Base-by-base conservation (phyloP, 2,329 filamentous ascomycete genomes). In the Parasarocladium wereldwijsianum region DNA sequence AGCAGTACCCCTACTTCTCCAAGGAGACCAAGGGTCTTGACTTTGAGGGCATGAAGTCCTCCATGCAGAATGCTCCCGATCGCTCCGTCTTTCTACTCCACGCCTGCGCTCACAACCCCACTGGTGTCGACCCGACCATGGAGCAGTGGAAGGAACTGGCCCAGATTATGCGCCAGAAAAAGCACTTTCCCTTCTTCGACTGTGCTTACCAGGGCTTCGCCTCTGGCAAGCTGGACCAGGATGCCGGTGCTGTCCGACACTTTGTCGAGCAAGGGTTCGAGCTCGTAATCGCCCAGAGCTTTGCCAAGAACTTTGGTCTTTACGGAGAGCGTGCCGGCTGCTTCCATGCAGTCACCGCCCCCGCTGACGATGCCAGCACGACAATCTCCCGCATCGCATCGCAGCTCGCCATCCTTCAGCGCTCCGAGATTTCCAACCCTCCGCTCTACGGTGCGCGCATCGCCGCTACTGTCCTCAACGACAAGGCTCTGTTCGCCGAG, bases 161-260 rank as follows among this genome's bases (percentile, higher is more conserved):
- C 31, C 55, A 65, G 24, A 55, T 93, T 25, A 75, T 96, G 55
- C 70, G 70, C 44, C 55, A 71, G 46, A 84, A 79, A 58, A 71
- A 71, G 39, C 87, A 92, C 56, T 93, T 98, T 62, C 87, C 90
- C 45, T 96, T 98, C 71, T 96, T 98, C 59, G 90, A 98, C 64
- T 83, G 74, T 40, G 90, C 90, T 33, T 98, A 98, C 64, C 90
- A 96, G 58, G 87, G 90, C 34, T 98, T 98, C 52, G 90, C 90
- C 3, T 93, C 90, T 1, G 90, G 90, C 35, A 76, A 92, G 51
- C 70, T 96, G 13, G 65, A 69, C 43, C 72, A 75, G 36, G 90
- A 98, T 52, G 83, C 82, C 39, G 85, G 78, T 64, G 83, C 90
- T n/a, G 77, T 98, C 43, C 80, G 84, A 42, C 82, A 93, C 66